phyloP scores from a whole-genome alignment of 345 rosid genomes.

The rapeseed (Brassica napus) region DNA sequence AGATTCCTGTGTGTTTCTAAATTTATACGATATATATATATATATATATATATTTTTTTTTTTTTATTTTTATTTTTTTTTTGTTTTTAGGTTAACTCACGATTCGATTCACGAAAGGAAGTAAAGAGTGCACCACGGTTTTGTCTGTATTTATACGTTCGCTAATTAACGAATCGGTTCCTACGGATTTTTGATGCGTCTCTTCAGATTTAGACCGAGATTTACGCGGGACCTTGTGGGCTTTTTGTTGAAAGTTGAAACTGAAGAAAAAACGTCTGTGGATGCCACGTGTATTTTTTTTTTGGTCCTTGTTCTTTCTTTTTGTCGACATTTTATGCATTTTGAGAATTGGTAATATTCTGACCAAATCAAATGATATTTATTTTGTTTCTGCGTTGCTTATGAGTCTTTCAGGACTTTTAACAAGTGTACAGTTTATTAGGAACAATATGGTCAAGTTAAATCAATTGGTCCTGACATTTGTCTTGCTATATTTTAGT shows the following conservation, averaged over 20 bases:
- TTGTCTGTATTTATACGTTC: conserved; percentile 27
- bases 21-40: neutral
- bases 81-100: conserved; percentile 17
- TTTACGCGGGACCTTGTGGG: neutral
- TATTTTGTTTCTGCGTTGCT: too few relatives aligned
- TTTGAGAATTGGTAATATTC: too few relatives aligned
- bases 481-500: neutral
- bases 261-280: neutral
- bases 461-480: neutral
- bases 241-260: neutral
- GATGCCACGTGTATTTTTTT: neutral
- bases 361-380: too few relatives aligned
- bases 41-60: neutral
- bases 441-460: neutral
- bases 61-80: conserved; percentile 15
- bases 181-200: conserved; percentile 39
- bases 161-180: conserved; percentile 16
- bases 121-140: neutral
- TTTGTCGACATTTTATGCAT: too few relatives aligned
- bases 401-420: neutral
- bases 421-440: neutral
- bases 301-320: neutral
- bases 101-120: neutral
- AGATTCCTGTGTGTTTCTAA: neutral
- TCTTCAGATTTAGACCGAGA: conserved; percentile 28